Base-by-base conservation (phyloP, 176 grass and related monocot species). In the Leersia perrieri region DNA sequence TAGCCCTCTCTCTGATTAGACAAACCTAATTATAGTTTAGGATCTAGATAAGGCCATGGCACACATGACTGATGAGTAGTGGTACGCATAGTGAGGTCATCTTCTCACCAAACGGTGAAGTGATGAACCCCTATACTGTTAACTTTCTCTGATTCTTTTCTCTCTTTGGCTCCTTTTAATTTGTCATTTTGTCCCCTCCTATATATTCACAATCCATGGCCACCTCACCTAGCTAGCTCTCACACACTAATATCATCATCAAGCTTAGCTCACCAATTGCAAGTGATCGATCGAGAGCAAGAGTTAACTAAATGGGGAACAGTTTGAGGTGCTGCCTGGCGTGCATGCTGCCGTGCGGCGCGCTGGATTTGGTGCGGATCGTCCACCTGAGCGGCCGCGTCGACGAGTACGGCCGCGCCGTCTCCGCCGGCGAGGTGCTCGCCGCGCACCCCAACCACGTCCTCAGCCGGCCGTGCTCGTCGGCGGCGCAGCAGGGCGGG, bases 261-360 rank as follows among this genome's bases (percentile, higher is more conserved):
- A n/a, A n/a, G n/a, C n/a, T n/a, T 9, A 29, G 60, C 0, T 42
- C 65, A 71, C 33, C 11, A 14, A 87, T 57, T 33, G 53, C 11
- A 14, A 87, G 67, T 33, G 53, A 31, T 25, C 42, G 2, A 60
- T 7, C 47, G 28, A n/a, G n/a, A n/a, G n/a, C n/a, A n/a, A n/a
- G n/a, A n/a, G n/a, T n/a, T n/a, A n/a, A n/a, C n/a, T n/a, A 49
- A 6, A 86, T 81, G 94, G 94, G 92, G 33, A 92, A 94, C 83
- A 94, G 80, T 80, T 80, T 94, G 14, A 82, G 92, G 25, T 97
- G 94, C 82, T 97, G 85, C 83, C 82, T 97, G 55, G 94, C 94
- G 12, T 97, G 94, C 86, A 83, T 97, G 74, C 89, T 97, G 8
- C 94, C 94, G 3, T 97, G 83, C 75, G 94, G 94, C 40, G 94